Conservation (phyloP, 2,329 filamentous ascomycete genomes). For the Lizonia empirigonia region DNA sequence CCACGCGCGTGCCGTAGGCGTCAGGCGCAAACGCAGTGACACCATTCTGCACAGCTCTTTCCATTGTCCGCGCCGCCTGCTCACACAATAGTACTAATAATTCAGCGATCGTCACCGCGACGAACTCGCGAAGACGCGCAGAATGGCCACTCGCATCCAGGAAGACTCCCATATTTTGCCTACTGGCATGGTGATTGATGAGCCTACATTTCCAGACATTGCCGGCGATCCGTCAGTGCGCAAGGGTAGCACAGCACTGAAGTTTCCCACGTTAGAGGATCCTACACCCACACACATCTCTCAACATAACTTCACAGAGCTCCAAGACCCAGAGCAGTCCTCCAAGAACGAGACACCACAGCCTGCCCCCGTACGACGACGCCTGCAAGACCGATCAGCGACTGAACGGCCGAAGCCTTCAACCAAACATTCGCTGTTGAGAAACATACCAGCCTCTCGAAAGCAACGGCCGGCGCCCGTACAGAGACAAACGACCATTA, state of each 20-base stretch:
- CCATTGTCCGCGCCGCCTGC: not conserved
- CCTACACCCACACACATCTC: conserved; percentile 9
- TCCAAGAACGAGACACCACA: not conserved
- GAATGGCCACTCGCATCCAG: conserved; percentile 4
- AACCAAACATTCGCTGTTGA: conserved; percentile 29
- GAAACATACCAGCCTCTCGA: conserved; percentile 20
- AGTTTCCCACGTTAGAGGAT: conserved; percentile 6
- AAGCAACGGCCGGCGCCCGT: conserved; percentile 21
- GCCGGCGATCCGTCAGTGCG: not conserved
- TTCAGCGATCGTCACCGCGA: conserved; percentile 1
- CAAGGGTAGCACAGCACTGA: conserved; percentile 4
- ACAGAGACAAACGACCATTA: conserved; percentile 32
- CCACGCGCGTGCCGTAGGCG: conserved; percentile 3
- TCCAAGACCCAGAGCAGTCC: not conserved
- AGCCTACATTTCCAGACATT: conserved; percentile 14
- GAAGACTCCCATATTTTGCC: conserved; percentile 4
- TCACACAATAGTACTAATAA: conserved; percentile 1
- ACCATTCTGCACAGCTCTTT: not conserved
- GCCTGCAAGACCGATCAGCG: conserved; percentile 32
- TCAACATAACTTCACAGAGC: conserved; percentile 2
- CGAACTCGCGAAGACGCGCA: not conserved
- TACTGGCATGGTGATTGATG: conserved; percentile 15
- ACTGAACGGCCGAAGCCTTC: conserved; percentile 41
- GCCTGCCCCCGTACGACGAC: conserved; percentile 20
- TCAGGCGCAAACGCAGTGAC: conserved; percentile 1